Evolutionary conservation across 257 asterid species (phyloP), one percentile per base, ranked within the genome.

Genomic region (Capsicum chinense): DNA sequence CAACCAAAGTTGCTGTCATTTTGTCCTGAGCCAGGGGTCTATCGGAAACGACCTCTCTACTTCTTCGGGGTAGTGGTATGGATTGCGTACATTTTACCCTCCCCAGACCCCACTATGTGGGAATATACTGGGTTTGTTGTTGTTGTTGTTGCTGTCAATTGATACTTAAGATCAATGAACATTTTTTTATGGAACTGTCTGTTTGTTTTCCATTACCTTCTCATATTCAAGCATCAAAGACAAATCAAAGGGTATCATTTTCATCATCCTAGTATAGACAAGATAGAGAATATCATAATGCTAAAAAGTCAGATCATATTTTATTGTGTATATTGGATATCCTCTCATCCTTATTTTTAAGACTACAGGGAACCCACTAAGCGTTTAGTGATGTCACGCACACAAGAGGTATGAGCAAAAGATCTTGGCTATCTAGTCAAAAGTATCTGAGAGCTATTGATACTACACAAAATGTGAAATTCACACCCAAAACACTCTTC

Each of bases 121-220:
- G 33, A 26, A 26, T 26, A 26, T 26, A 26, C 33, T 26, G 33
- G 33, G 33, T 26, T 26, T 26, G 33, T 26, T 26, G 33, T 26
- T 26, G 33, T 26, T 26, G 33, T 26, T 26, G 26, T 26, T 39
- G 5, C 42, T 39, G 47, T 12, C 69, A 67, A 48, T 6, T 35
- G 19, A 64, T 35, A 66, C 9, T 33, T 12, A 13, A 11, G 74
- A 66, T 35, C 74, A 64, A 26, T 26, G 47, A 44, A 44, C 35
- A 42, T 42, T 5, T 70, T 15, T 70, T n/a, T 42, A 70, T 70
- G 57, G 37, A 70, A 70, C 5, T 47, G 33, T 47, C 47, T 21
- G 17, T 71, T 71, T 17, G 35, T 71, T 71, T 47, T 71, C 39
- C 58, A 74, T 52, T 50, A 73, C 44, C 80, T 74, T 6, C 80